Evolutionary conservation across 164 flowering plant genomes (phyloP), one percentile per base, ranked within the genome.

Genomic region (Pachysandra terminalis): DNA sequence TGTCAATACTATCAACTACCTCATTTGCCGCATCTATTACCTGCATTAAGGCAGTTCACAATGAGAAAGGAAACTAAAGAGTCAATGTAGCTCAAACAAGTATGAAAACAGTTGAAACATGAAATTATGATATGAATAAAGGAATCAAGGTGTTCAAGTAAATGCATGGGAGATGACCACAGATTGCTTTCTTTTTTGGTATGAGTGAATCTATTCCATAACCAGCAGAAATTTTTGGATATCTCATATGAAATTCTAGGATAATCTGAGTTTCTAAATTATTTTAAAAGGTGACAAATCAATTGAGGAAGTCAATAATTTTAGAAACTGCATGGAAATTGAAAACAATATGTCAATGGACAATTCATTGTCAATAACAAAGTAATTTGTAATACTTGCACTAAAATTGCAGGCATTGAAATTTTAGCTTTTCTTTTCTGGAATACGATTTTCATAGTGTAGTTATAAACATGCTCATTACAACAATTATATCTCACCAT

Each of bases 11-110:
- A 61, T 79, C 82, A 78, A 95, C 70, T 9, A 95, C 96, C 78
- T 92, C 98, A 78, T 90, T 79, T 53, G 97, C 96, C 55, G 98
- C 96, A 74, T 76, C 71, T 40, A 94, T 72, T 71, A 94, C 75
- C 98, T 94, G 92, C 72, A 71, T 64, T 60, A 25, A 28, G 35
- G 26, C 32, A 66, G 10, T 19, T 9, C 22, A 40, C 0, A 61
- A 52, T 71, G 27, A 63, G 57, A 65, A 60, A 7, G 22, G 21
- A 64, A 61, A 26, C 26, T 67, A 23, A 55, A 35, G 12, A 55
- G 49, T 27, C 51, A 49, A 4, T 28, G 55, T 24, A 52, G n/a
- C 41, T 35, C 32, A 19, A 40, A 6, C 45, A 56, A 55, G 25
- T 24, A 16, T 0, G 19, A 7, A 59, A 19, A 14, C 27, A 58